A percentile compares a stretch with the other conserved stretches of the same genome.
phyloP scores from a whole-genome alignment of 2,329 filamentous ascomycete species.

The Colletotrichum filicis region DNA sequence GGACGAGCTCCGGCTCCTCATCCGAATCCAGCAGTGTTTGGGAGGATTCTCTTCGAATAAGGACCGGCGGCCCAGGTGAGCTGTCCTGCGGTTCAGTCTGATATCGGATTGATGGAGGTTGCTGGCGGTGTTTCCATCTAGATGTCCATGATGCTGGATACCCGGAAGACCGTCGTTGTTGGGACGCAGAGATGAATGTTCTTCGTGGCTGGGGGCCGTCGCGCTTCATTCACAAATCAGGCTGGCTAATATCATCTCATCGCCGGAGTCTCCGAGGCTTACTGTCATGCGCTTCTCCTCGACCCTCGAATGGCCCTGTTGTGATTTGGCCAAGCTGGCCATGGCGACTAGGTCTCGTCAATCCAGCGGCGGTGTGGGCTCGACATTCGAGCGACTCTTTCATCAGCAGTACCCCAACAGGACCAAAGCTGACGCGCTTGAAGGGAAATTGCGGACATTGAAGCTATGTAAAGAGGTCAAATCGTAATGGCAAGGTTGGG shows the following conservation, averaged over 20 bases:
- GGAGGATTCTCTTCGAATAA: not conserved
- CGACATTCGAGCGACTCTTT: slow-evolving; percentile 1
- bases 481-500: not conserved
- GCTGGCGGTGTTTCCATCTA: slow-evolving; percentile 20
- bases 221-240: not conserved
- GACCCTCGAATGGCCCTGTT: not conserved
- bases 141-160: slow-evolving; percentile 12
- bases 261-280: not conserved
- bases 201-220: not conserved
- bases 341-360: slow-evolving; percentile 12
- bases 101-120: not conserved
- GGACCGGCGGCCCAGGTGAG: not conserved
- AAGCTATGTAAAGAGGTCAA: not conserved
- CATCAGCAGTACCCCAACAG: not conserved
- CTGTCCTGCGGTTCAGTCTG: not conserved
- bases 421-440: not conserved
- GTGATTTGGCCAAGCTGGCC: slow-evolving; percentile 18
- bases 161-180: not conserved
- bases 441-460: not conserved
- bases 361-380: not conserved
- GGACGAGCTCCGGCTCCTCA: not conserved
- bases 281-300: slow-evolving; percentile 21
- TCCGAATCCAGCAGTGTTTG: not conserved
- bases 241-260: not conserved
- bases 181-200: not conserved